Conservation (phyloP, 2,329 filamentous ascomycete species). For the Pseudophaeomoniella oleicola region DNA sequence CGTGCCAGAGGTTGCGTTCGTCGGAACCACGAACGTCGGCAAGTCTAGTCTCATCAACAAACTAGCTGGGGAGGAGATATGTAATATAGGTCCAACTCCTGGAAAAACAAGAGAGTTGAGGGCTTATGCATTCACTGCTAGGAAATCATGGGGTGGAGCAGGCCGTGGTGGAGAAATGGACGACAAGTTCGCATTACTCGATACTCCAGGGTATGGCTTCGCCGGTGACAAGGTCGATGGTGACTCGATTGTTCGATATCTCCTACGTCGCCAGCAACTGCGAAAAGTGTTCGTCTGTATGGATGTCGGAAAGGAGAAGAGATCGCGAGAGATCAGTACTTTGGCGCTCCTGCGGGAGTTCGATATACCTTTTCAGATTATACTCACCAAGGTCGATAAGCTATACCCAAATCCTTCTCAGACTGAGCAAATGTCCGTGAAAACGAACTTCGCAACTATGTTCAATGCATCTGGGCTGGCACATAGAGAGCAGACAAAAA, state of each 20-base stretch:
- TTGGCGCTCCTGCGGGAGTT: constrained; percentile 39
- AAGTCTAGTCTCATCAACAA: constrained; percentile 56
- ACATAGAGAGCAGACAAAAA: too few species aligned
- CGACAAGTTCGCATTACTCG: constrained; percentile 43
- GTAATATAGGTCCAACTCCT: too few species aligned
- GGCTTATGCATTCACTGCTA: constrained; percentile 38
- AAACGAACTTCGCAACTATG: too few species aligned
- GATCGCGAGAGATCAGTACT: constrained; percentile 43
- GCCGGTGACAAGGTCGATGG: constrained; percentile 50
- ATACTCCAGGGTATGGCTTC: constrained; percentile 59
- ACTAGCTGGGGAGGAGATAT: too few species aligned
- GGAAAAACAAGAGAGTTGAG: constrained; percentile 54
- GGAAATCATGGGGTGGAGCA: constrained; percentile 13
- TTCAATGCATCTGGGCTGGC: too few species aligned
- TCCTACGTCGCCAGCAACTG: constrained; percentile 46
- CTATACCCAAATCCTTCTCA: constrained; percentile 15
- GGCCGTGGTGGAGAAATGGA: constrained; percentile 15
- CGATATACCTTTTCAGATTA: constrained; percentile 48
- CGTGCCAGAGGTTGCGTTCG: constrained; percentile 49
- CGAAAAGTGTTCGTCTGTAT: constrained; percentile 50
- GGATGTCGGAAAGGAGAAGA: constrained; percentile 49
- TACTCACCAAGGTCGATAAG: constrained; percentile 53
- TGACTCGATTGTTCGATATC: constrained; percentile 52
- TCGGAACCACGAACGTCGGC: constrained; percentile 57
- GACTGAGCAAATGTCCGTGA: too few species aligned